Percentiles rank a stretch among this genome's conserved stretches.
phyloP scores from a whole-genome alignment of 78 protist species.

The Dictyostelium intermedium region DNA sequence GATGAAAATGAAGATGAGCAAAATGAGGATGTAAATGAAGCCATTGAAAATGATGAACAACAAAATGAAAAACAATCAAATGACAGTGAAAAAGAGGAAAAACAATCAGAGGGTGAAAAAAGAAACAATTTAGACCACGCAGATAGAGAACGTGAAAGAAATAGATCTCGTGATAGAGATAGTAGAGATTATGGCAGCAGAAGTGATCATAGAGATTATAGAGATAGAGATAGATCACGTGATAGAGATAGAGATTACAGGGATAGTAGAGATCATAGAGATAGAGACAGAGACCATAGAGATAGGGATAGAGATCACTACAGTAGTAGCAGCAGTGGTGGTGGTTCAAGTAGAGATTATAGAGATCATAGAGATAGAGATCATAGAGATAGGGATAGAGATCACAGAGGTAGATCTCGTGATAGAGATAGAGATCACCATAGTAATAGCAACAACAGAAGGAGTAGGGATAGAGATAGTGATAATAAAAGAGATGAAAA shows the following conservation, averaged over 20 bases:
- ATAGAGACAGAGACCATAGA: conserved; percentile 2
- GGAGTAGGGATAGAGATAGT: background rate
- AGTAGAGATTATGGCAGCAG: background rate
- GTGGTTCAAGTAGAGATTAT: background rate
- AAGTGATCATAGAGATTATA: background rate
- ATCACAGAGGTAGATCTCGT: background rate
- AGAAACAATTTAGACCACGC: background rate
- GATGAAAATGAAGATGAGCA: background rate
- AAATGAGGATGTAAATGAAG: background rate
- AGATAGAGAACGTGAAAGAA: background rate
- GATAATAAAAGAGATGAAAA: conserved; percentile 4
- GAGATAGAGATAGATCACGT: background rate
- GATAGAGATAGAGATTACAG: background rate
- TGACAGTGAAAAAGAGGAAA: background rate
- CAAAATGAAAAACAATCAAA: background rate
- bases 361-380: conserved; percentile 1
- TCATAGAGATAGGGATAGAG: background rate
- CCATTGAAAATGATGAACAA: background rate
- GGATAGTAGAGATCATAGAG: background rate
- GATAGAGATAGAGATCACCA: background rate
- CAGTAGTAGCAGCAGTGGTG: background rate
- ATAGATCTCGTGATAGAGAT: background rate
- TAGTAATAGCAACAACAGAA: background rate
- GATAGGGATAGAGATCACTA: conserved; percentile 12
- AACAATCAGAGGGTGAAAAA: background rate